phyloP scores from a whole-genome alignment of 108 stramenopile species.

The Licmophora abbreviata region DNA sequence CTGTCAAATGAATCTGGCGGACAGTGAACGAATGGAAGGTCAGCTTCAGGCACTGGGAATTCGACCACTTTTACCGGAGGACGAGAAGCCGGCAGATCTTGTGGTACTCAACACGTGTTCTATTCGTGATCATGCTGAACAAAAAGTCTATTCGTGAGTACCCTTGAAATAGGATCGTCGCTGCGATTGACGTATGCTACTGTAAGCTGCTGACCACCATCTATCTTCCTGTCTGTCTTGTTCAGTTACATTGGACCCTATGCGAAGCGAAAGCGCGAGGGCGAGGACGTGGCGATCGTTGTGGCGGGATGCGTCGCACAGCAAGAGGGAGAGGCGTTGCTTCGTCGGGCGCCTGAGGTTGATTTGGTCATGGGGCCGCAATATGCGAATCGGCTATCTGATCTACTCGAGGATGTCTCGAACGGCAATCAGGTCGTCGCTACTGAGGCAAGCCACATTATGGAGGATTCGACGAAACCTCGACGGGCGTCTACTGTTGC shows the following conservation, averaged over 20 bases:
- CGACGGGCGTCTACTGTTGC: conserved; percentile 64
- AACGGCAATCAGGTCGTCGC: conserved; percentile 94
- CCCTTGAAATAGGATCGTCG: too few relatives aligned
- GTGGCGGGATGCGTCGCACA: conserved; percentile 89
- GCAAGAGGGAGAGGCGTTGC: conserved; percentile 76
- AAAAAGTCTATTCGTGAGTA: conserved; percentile 55
- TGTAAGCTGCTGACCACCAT: not conserved
- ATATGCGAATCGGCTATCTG: conserved; percentile 92
- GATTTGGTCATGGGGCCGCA: conserved; percentile 90
- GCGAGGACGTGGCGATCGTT: conserved; percentile 74
- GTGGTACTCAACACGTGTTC: conserved; percentile 79
- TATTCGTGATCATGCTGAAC: conserved; percentile 86
- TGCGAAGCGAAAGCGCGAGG: conserved; percentile 46
- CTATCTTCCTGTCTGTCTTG: too few relatives aligned
- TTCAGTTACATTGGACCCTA: conserved; percentile 60
- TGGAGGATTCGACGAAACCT: conserved; percentile 93
- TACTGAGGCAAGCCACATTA: conserved; percentile 89
- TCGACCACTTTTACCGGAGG: conserved; percentile 8
- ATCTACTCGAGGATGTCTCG: conserved; percentile 87
- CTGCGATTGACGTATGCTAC: too few relatives aligned
- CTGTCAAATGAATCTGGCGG: conserved; percentile 95
- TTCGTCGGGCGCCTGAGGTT: conserved; percentile 75
- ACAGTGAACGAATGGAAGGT: conserved; percentile 86
- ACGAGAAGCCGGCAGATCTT: conserved; percentile 35
- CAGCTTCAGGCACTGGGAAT: conserved; percentile 50